Evolutionary conservation across 495 filamentous ascomycete genomes (phyloP).

Genomic region (Mytilinidion resinicola): DNA sequence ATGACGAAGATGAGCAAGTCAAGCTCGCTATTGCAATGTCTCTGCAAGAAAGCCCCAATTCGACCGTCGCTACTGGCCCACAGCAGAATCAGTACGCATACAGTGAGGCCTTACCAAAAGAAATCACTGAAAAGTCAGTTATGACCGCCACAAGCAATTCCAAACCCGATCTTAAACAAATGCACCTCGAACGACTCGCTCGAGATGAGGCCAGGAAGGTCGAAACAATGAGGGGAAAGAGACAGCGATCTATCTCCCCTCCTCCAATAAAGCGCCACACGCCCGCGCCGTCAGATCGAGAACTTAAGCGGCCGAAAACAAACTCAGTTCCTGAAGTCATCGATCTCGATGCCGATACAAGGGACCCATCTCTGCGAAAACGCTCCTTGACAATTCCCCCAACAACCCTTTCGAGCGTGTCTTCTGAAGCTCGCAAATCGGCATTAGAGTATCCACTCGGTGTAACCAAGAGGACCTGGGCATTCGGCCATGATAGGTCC

Average conservation of each 20-base stretch:
- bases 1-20: constrained; percentile 30
- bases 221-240: constrained; percentile 49
- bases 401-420: constrained; percentile 11
- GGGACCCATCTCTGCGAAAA: not conserved
- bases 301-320: constrained; percentile 25
- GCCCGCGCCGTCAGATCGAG: not conserved
- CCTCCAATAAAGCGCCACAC: constrained; percentile 30
- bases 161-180: constrained; percentile 66
- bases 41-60: constrained; percentile 3
- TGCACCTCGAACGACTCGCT: constrained; percentile 80
- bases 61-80: not conserved
- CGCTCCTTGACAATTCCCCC: not conserved
- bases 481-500: constrained; percentile 45
- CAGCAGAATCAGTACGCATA: not conserved
- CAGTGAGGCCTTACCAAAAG: not conserved
- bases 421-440: not conserved
- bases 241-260: constrained; percentile 38
- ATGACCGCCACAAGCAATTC: constrained; percentile 27
- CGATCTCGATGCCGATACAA: not conserved
- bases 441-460: constrained; percentile 60
- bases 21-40: constrained; percentile 34
- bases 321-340: not conserved
- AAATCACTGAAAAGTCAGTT: not conserved
- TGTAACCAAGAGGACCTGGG: constrained; percentile 78
- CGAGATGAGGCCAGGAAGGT: no score